Percentiles rank a stretch among this genome's conserved stretches.
Conservation (phyloP, 2,329 filamentous ascomycete species). For the Ramichloridium luteum region DNA sequence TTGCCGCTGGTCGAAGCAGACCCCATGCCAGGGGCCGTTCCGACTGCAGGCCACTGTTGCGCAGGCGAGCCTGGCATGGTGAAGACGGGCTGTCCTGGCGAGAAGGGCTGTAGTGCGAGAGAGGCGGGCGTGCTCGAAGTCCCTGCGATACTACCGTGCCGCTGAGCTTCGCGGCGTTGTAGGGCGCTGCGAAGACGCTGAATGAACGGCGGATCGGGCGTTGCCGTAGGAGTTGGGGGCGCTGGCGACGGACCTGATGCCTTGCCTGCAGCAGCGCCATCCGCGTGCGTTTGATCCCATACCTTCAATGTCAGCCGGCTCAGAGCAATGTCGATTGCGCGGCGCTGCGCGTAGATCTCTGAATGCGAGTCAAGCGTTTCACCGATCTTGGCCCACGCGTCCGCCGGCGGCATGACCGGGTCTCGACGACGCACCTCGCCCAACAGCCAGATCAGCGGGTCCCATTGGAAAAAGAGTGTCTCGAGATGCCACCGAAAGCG, state of each 20-base stretch:
- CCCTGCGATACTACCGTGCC: too few relatives aligned
- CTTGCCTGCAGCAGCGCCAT: constrained; percentile 1
- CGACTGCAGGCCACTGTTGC: too few relatives aligned
- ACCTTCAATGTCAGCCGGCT: constrained; percentile 33
- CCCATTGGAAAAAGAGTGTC: constrained; percentile 38
- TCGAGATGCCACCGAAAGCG: constrained; percentile 43
- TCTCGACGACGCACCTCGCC: constrained; percentile 21
- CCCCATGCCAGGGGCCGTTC: too few relatives aligned
- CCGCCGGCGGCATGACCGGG: constrained; percentile 13
- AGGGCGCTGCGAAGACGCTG: too few relatives aligned
- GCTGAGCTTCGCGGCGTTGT: too few relatives aligned
- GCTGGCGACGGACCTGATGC: too few relatives aligned
- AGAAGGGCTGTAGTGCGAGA: too few relatives aligned
- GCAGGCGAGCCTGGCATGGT: too few relatives aligned
- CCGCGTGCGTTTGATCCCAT: constrained; percentile 26
- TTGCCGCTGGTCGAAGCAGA: too few relatives aligned
- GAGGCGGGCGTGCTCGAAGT: too few relatives aligned
- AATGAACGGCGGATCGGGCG: constrained; percentile 9
- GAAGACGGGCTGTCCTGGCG: too few relatives aligned
- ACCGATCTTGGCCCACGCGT: constrained; percentile 35
- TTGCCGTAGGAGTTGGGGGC: too few relatives aligned
- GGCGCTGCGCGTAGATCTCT: constrained; percentile 26
- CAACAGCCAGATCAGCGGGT: constrained; percentile 27
- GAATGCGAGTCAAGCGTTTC: constrained; percentile 33
- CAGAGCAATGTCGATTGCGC: constrained; percentile 32